Evolutionary conservation across 1,284 basidiomycete species (phyloP).

Genomic region (Sphaerobolus stellatus): DNA sequence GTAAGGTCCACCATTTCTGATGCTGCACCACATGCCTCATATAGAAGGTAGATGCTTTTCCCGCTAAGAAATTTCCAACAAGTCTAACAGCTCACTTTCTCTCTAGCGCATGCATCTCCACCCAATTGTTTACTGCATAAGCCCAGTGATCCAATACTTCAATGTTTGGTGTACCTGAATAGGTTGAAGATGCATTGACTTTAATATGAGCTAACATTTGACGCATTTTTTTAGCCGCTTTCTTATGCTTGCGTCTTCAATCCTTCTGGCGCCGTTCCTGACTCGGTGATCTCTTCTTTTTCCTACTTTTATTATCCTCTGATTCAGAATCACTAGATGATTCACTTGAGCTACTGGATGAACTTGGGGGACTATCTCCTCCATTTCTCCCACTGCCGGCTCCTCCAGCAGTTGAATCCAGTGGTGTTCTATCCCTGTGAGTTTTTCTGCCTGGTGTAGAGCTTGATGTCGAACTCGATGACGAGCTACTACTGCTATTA

Average conservation of each 20-base stretch:
- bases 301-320: background rate
- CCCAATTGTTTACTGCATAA: background rate
- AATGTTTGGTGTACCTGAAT: background rate
- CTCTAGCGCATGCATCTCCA: background rate
- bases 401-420: too few relatives aligned
- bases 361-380: too few relatives aligned
- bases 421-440: too few relatives aligned
- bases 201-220: background rate
- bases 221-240: background rate
- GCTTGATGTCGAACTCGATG: too few relatives aligned
- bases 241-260: too few relatives aligned
- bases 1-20: conserved; percentile 20
- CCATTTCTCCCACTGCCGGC: too few relatives aligned
- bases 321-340: too few relatives aligned
- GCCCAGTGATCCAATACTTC: background rate
- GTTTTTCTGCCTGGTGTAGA: too few relatives aligned
- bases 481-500: too few relatives aligned
- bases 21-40: conserved; percentile 30
- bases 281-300: too few relatives aligned
- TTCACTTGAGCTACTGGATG: too few relatives aligned
- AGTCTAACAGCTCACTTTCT: background rate
- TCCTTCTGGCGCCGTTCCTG: too few relatives aligned
- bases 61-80: conserved; percentile 26
- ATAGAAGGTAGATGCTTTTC: conserved; percentile 41
- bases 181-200: background rate